Percentiles rank a stretch among this genome's conserved stretches.
Evolutionary conservation across 345 rosid genomes (phyloP).

Genomic region (Ailanthus altissimus): DNA sequence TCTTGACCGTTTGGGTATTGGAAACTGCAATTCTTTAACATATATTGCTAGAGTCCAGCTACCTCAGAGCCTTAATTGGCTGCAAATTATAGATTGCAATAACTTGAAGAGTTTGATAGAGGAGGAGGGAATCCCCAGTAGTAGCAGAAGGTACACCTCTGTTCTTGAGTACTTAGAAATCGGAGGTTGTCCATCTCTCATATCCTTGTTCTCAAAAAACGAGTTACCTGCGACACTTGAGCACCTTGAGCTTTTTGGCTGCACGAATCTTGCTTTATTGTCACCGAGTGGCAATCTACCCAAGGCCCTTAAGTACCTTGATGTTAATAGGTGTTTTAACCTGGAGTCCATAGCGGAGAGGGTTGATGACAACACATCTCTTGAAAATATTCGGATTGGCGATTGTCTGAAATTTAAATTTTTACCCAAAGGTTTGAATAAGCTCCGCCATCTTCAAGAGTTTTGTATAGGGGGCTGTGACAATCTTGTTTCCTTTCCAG

Average conservation of each 20-base stretch:
- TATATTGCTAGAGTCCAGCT: neutral
- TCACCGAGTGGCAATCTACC: neutral
- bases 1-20: neutral
- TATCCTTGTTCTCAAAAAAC: too few species aligned
- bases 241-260: neutral
- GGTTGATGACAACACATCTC: neutral
- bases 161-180: neutral
- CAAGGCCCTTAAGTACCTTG: neutral
- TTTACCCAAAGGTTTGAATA: neutral
- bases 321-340: neutral
- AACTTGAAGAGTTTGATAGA: slow-evolving; percentile 3
- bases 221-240: slow-evolving; percentile 3
- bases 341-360: neutral
- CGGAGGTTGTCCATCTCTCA: neutral
- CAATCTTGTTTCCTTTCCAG: slow-evolving; percentile 17
- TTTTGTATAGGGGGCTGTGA: neutral
- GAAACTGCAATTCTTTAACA: neutral
- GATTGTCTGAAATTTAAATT: neutral
- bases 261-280: neutral
- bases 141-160: neutral
- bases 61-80: neutral
- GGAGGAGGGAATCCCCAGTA: neutral
- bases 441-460: neutral
- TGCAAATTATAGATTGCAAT: neutral
- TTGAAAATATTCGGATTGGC: neutral